phyloP scores from a whole-genome alignment of 371 early-diverging fungal species.

The Mortierella sp. region DNA sequence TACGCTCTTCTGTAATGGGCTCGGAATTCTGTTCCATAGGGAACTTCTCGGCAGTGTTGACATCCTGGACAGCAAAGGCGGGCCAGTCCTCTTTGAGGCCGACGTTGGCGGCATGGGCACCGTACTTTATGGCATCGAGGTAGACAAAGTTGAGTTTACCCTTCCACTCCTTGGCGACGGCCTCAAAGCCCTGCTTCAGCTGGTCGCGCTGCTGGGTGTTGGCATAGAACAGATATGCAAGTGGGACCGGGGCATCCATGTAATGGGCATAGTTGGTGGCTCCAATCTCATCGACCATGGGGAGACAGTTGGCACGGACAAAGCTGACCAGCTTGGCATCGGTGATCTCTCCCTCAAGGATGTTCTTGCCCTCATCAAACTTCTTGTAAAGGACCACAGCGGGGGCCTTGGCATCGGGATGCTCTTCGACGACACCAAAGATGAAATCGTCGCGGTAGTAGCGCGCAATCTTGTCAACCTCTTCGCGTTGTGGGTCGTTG shows the following conservation, averaged over 20 bases:
- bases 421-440: constrained; percentile 77
- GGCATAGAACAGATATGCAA: constrained; percentile 89
- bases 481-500: constrained; percentile 66
- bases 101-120: constrained; percentile 84
- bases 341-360: constrained; percentile 67
- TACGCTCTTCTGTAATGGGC: constrained; percentile 58
- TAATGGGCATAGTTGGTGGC: constrained; percentile 87
- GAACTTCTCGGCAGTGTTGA: constrained; percentile 79
- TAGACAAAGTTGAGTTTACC: constrained; percentile 90
- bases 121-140: constrained; percentile 87
- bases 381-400: constrained; percentile 87
- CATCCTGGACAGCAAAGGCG: constrained; percentile 88
- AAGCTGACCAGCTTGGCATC: constrained; percentile 70
- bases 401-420: constrained; percentile 71
- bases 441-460: constrained; percentile 83
- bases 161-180: constrained; percentile 86
- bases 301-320: constrained; percentile 81
- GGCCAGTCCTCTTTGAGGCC: constrained; percentile 90
- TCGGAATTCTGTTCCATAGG: constrained; percentile 77
- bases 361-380: constrained; percentile 88
- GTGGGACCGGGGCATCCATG: constrained; percentile 86
- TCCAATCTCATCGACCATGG: constrained; percentile 89
- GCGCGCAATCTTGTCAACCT: constrained; percentile 77
- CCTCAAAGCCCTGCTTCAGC: constrained; percentile 65
- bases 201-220: constrained; percentile 69